Conservation (phyloP, 345 rosid genomes). For the Euphorbia peplus region DNA sequence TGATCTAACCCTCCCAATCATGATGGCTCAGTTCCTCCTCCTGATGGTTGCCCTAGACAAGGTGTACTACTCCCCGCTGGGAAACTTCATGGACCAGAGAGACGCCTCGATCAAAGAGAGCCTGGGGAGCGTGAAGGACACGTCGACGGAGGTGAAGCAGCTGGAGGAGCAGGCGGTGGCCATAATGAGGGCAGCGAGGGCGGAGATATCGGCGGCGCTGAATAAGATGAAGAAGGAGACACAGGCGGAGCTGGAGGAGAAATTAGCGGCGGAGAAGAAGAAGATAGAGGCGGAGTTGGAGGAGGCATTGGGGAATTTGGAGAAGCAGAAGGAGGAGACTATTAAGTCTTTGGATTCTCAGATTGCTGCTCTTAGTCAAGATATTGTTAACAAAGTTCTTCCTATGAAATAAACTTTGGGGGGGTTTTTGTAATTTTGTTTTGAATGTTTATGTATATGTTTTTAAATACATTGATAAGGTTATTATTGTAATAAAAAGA, state of each 20-base stretch:
- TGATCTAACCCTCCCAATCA: slow-evolving; percentile 86
- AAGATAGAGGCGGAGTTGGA: slow-evolving; percentile 75
- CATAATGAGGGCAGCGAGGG: slow-evolving; percentile 80
- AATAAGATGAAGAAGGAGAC: slow-evolving; percentile 94
- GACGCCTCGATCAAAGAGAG: slow-evolving; percentile 76
- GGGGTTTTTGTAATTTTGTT: not conserved
- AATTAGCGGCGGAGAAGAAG: slow-evolving; percentile 61
- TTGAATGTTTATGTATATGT: slow-evolving; percentile 2
- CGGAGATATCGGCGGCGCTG: slow-evolving; percentile 83
- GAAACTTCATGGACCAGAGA: slow-evolving; percentile 83
- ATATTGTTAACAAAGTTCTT: slow-evolving; percentile 88
- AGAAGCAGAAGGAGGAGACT: slow-evolving; percentile 85
- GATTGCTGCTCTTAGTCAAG: slow-evolving; percentile 69
- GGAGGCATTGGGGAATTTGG: slow-evolving; percentile 70
- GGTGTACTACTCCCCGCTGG: slow-evolving; percentile 72
- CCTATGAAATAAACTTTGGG: slow-evolving; percentile 39
- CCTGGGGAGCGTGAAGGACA: slow-evolving; percentile 75
- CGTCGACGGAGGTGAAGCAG: slow-evolving; percentile 73
- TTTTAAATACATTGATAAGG: slow-evolving; percentile 4
- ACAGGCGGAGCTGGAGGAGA: slow-evolving; percentile 64
- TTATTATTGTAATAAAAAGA: not conserved
- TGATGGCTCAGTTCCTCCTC: slow-evolving; percentile 69
- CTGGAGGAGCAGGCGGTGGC: slow-evolving; percentile 82
- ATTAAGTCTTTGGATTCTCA: slow-evolving; percentile 74
- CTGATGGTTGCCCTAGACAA: slow-evolving; percentile 90